Conservation (phyloP, 345 rosid species). For the Salix purpurea region DNA sequence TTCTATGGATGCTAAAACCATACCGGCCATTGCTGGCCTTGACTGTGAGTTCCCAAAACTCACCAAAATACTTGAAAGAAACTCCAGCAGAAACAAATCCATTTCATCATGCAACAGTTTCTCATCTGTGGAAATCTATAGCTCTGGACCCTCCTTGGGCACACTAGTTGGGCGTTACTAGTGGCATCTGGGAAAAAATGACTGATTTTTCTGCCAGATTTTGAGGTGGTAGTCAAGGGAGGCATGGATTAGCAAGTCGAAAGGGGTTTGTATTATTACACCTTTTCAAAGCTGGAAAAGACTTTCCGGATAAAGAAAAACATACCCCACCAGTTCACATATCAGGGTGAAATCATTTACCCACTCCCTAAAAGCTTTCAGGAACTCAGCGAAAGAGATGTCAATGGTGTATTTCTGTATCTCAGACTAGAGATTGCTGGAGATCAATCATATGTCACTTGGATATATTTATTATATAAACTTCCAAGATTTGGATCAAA, state of each 20-base stretch:
- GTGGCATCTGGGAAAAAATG: neutral
- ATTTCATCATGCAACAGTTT: neutral
- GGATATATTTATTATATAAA: neutral
- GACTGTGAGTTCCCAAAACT: no score
- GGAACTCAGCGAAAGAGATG: neutral
- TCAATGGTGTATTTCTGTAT: neutral
- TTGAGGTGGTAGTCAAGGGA: neutral
- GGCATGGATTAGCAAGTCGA: neutral
- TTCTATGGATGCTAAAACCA: no score
- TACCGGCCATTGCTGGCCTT: no score
- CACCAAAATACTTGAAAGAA: no score
- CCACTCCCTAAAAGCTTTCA: neutral
- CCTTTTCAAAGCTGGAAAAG: no score
- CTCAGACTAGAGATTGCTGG: neutral
- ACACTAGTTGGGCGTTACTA: neutral
- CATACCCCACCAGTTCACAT: no score
- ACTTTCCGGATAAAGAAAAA: no score
- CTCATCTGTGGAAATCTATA: neutral
- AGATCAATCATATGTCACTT: neutral
- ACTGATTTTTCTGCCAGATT: neutral
- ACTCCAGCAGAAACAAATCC: no score
- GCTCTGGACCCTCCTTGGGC: neutral
- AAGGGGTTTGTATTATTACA: neutral
- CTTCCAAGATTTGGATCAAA: neutral
- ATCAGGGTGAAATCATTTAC: neutral